Evolutionary conservation across 176 grass and related monocot species (phyloP).

Genomic region (bread wheat (Triticum aestivum)): DNA sequence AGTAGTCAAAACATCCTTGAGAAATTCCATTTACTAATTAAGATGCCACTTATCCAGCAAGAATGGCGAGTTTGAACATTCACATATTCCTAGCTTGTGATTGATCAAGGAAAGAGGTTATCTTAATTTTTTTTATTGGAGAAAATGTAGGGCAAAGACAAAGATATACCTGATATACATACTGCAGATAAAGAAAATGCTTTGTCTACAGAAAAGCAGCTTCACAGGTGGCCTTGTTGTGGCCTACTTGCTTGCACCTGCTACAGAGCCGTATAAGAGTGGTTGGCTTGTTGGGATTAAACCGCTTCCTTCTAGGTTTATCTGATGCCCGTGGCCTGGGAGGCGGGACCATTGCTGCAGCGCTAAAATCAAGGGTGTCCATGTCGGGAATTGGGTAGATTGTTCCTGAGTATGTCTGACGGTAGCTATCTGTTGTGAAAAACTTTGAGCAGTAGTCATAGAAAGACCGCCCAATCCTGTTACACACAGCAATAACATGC

Average conservation of each 20-base stretch:
- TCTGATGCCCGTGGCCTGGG: conserved; percentile 61
- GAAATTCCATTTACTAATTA: neutral
- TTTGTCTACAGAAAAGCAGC: conserved; percentile 51
- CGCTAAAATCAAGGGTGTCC: conserved; percentile 76
- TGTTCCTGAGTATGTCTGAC: conserved; percentile 62
- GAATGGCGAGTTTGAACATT: neutral
- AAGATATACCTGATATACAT: conserved; percentile 34
- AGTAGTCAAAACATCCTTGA: neutral
- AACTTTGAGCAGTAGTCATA: conserved; percentile 85
- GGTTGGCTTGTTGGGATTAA: conserved; percentile 70
- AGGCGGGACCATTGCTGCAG: conserved; percentile 61
- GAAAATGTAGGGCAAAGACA: neutral
- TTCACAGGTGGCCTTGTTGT: conserved; percentile 97
- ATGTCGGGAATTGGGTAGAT: conserved; percentile 83
- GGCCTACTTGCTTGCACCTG: conserved; percentile 85
- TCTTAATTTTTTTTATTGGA: neutral
- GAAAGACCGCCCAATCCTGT: conserved; percentile 59
- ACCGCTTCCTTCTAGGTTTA: conserved; percentile 77
- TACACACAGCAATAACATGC: conserved; percentile 88
- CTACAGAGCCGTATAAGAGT: conserved; percentile 84
- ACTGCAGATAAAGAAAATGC: conserved; percentile 6
- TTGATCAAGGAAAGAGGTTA: conserved; percentile 21
- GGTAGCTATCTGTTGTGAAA: conserved; percentile 74
- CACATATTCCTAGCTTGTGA: neutral
- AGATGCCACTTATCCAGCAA: neutral